These are phyloP conservation scores for Penicillium sclerotigenum DNA, from an alignment of 2,329 filamentous ascomycete genomes.

Conservation along the genomic window DNA sequence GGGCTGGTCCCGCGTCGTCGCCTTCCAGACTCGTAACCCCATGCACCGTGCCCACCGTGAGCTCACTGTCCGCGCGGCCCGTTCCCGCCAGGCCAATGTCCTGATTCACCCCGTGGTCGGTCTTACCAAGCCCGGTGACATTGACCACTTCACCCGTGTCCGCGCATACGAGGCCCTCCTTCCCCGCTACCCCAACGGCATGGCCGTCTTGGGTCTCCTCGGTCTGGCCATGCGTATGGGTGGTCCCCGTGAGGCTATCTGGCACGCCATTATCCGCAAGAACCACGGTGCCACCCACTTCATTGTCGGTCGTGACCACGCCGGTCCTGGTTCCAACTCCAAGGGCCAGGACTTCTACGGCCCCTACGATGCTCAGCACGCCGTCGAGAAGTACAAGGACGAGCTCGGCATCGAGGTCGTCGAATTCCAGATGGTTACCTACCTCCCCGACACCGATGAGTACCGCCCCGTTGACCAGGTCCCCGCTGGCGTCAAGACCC, in stretches of 20 bases:
- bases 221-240: conserved; percentile 99
- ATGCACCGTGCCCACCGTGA: conserved; percentile 99
- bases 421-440: conserved; percentile 99
- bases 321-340: conserved; percentile 97
- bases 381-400: conserved; percentile 91
- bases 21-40: conserved; percentile 98
- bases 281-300: conserved; percentile 99
- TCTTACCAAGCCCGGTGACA: conserved; percentile 97
- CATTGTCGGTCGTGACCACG: conserved; percentile 97
- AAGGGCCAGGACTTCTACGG: conserved; percentile 96
- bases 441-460: conserved; percentile 94
- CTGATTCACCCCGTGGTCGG: conserved; percentile 98
- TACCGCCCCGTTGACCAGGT: conserved; percentile 94
- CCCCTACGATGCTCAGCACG: conserved; percentile 93
- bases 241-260: conserved; percentile 95
- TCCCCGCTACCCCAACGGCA: conserved; percentile 96
- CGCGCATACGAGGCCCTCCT: conserved; percentile 97
- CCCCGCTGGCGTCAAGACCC: conserved; percentile 73
- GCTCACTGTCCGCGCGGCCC: conserved; percentile 93
- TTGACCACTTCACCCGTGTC: conserved; percentile 99
- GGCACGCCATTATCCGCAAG: conserved; percentile 99
- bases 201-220: conserved; percentile 93
- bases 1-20: conserved; percentile 94
- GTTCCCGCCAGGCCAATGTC: conserved; percentile 94
- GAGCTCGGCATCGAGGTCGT: conserved; percentile 99